phyloP scores from a whole-genome alignment of 2,329 filamentous ascomycete genomes.

The Botryotinia convoluta region DNA sequence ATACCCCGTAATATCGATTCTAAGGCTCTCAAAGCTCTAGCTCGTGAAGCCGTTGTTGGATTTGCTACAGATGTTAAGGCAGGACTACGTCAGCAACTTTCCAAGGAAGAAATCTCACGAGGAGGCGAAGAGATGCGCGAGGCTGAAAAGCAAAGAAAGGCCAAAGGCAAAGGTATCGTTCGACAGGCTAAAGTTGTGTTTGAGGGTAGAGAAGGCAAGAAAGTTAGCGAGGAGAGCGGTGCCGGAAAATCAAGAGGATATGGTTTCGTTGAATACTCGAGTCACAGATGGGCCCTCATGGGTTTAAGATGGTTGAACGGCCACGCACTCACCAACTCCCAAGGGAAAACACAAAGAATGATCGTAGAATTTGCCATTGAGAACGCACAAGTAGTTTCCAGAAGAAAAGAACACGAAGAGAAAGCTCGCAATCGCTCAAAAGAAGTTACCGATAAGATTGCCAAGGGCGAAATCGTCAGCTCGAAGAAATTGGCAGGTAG shows the following conservation, averaged over 20 bases:
- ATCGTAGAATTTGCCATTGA: slow-evolving; percentile 98
- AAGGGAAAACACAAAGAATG: slow-evolving; percentile 81
- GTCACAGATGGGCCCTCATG: slow-evolving; percentile 92
- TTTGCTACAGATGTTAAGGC: slow-evolving; percentile 88
- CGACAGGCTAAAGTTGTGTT: slow-evolving; percentile 94
- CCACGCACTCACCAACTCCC: slow-evolving; percentile 54
- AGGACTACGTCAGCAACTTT: slow-evolving; percentile 72
- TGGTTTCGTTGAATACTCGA: slow-evolving; percentile 95
- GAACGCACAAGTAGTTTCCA: slow-evolving; percentile 90
- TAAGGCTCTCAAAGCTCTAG: slow-evolving; percentile 87
- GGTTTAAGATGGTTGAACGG: slow-evolving; percentile 92
- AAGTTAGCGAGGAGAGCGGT: slow-evolving; percentile 72
- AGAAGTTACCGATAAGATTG: slow-evolving; percentile 38
- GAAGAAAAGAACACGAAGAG: slow-evolving; percentile 64
- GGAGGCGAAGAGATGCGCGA: slow-evolving; percentile 77
- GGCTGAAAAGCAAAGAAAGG: slow-evolving; percentile 74
- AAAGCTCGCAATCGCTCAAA: slow-evolving; percentile 47
- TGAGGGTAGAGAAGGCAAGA: slow-evolving; percentile 80
- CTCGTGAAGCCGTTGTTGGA: slow-evolving; percentile 86
- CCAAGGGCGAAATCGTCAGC: slow-evolving; percentile 33
- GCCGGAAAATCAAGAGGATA: slow-evolving; percentile 87
- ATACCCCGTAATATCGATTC: slow-evolving; percentile 78
- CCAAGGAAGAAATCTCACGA: slow-evolving; percentile 82
- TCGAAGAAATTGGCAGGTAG: slow-evolving; percentile 38
- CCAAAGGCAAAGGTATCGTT: slow-evolving; percentile 82